phyloP scores from a whole-genome alignment of 2,329 filamentous ascomycete species.

The Neonectria neomacrospora region DNA sequence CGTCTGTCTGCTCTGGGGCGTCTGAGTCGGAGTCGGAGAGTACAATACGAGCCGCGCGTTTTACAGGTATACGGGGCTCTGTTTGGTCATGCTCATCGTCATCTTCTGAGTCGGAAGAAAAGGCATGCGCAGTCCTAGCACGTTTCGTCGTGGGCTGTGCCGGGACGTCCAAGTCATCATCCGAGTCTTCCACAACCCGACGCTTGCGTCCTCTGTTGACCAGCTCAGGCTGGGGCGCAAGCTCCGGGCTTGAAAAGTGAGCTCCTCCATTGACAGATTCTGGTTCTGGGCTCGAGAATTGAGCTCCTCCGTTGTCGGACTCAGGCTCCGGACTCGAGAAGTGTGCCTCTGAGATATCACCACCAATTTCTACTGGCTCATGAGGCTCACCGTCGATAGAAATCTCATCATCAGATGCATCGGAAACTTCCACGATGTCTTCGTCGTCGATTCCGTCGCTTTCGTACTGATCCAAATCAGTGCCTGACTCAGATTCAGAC shows the following conservation, averaged over 20 bases:
- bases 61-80: neutral
- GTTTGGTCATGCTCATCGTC: conserved; percentile 22
- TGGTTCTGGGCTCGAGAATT: neutral
- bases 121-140: conserved; percentile 32
- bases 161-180: conserved; percentile 42
- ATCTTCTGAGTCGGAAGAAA: conserved; percentile 40
- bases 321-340: conserved; percentile 49
- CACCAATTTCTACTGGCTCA: conserved; percentile 13
- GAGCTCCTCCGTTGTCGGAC: conserved; percentile 19
- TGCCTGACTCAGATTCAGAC: conserved; percentile 29
- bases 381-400: conserved; percentile 24
- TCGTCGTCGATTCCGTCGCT: conserved; percentile 54
- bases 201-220: conserved; percentile 42
- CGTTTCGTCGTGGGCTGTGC: conserved; percentile 40
- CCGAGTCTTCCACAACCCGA: conserved; percentile 46
- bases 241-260: conserved; percentile 21
- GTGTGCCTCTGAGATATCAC: conserved; percentile 28
- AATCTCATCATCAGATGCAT: conserved; percentile 45
- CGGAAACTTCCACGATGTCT: conserved; percentile 42
- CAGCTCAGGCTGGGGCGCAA: conserved; percentile 12
- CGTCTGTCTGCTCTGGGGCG: conserved; percentile 18
- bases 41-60: neutral
- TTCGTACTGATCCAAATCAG: conserved; percentile 49
- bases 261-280: neutral
- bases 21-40: conserved; percentile 28